Conservation (phyloP, 1,284 basidiomycete species). For the Moesziomyces sp. region DNA sequence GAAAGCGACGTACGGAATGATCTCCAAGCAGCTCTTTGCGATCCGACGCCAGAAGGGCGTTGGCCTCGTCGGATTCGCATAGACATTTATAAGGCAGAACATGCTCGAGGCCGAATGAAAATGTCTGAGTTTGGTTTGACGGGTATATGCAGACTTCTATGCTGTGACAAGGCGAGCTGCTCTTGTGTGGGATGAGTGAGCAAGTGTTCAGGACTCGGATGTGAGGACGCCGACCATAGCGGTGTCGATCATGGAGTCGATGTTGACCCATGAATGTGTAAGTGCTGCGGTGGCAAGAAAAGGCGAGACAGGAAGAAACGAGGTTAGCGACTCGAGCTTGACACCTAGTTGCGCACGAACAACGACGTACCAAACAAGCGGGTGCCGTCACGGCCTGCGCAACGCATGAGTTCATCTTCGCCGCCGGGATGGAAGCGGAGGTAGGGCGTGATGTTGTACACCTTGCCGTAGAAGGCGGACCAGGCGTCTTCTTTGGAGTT, state of each 20-base stretch:
- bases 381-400: constrained; percentile 92
- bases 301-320: not conserved
- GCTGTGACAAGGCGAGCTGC: constrained; percentile 7
- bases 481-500: constrained; percentile 88
- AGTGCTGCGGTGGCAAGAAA: constrained; percentile 33
- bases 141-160: constrained; percentile 22
- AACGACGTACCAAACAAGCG: constrained; percentile 83
- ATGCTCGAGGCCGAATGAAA: not conserved
- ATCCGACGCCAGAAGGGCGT: constrained; percentile 46
- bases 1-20: constrained; percentile 63
- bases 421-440: constrained; percentile 93
- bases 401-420: constrained; percentile 91
- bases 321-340: not conserved
- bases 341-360: not conserved
- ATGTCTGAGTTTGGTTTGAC: constrained; percentile 1
- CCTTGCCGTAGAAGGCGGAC: constrained; percentile 90
- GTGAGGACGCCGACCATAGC: constrained; percentile 86
- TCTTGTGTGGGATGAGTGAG: too few relatives aligned
- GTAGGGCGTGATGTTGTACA: constrained; percentile 96
- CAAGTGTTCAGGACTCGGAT: constrained; percentile 16
- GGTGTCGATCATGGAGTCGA: constrained; percentile 89
- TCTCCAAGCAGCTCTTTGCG: constrained; percentile 61
- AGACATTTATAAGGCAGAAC: not conserved
- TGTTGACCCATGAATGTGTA: constrained; percentile 89
- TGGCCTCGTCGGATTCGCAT: constrained; percentile 44